phyloP scores from a whole-genome alignment of 2,329 filamentous ascomycete species.

The Macrophomina pseudophaseolina region DNA sequence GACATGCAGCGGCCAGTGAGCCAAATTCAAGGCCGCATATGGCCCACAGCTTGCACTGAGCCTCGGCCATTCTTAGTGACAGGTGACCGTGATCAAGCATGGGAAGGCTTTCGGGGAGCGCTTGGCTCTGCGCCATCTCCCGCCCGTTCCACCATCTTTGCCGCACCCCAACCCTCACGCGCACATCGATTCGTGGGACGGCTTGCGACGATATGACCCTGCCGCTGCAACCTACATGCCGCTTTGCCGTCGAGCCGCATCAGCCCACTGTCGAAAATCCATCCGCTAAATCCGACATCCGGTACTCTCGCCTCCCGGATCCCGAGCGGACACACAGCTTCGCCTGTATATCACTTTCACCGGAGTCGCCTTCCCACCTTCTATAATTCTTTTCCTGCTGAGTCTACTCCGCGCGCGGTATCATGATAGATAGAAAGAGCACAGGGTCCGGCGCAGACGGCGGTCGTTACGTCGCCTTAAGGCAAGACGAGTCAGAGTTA shows the following conservation, averaged over 20 bases:
- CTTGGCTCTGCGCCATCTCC: constrained; percentile 1
- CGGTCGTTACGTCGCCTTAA: background rate
- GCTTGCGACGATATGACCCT: background rate
- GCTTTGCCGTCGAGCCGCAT: constrained; percentile 6
- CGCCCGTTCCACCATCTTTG: background rate
- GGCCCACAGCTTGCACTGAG: too few species aligned
- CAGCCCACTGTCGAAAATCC: too few species aligned
- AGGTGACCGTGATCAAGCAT: constrained; percentile 1
- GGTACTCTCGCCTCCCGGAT: too few species aligned
- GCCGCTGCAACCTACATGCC: background rate
- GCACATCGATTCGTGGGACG: too few species aligned
- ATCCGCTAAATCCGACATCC: too few species aligned
- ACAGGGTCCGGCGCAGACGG: background rate
- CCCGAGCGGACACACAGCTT: too few species aligned
- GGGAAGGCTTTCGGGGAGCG: background rate
- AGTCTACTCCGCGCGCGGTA: too few species aligned
- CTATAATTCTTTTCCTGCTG: too few species aligned
- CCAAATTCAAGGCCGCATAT: background rate
- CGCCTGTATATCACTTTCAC: too few species aligned
- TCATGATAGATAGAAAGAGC: background rate
- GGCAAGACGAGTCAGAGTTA: background rate
- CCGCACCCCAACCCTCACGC: background rate
- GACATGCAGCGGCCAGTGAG: background rate
- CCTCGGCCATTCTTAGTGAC: background rate
- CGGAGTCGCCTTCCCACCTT: too few species aligned